phyloP scores from a whole-genome alignment of 768 basidiomycete species.

The Hygrophorus pudorinus region DNA sequence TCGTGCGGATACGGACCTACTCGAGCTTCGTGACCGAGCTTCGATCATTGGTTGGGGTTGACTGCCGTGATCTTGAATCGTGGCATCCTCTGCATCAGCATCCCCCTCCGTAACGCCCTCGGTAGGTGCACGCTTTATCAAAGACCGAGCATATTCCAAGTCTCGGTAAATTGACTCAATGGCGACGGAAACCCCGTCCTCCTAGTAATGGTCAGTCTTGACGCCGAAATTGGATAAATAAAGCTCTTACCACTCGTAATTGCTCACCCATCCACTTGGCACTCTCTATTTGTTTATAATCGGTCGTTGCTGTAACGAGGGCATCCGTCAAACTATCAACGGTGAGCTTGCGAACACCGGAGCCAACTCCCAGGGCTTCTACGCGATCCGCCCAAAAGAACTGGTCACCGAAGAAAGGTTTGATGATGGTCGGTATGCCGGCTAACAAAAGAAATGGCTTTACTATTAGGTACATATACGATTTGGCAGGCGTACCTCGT shows the following conservation, averaged over 20 bases:
- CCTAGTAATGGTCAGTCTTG: slow-evolving; percentile 34
- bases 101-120: slow-evolving; percentile 17
- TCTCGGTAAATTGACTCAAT: slow-evolving; percentile 96
- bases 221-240: background rate
- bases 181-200: slow-evolving; percentile 89
- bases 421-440: slow-evolving; percentile 91
- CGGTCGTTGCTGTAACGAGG: slow-evolving; percentile 71
- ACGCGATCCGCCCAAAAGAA: slow-evolving; percentile 98
- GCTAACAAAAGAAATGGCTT: slow-evolving; percentile 32
- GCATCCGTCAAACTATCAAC: slow-evolving; percentile 72
- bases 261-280: slow-evolving; percentile 79
- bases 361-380: slow-evolving; percentile 90
- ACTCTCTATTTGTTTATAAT: slow-evolving; percentile 79
- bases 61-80: slow-evolving; percentile 7
- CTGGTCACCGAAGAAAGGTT: slow-evolving; percentile 97
- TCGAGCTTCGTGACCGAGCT: slow-evolving; percentile 44
- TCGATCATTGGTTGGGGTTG: slow-evolving; percentile 11
- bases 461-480: slow-evolving; percentile 1
- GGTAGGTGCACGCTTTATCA: slow-evolving; percentile 54
- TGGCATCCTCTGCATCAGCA: slow-evolving; percentile 25
- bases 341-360: slow-evolving; percentile 80
- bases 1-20: slow-evolving; percentile 39
- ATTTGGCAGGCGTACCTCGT: slow-evolving; percentile 45
- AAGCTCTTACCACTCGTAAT: slow-evolving; percentile 59
- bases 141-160: slow-evolving; percentile 83